Base-by-base conservation (phyloP, 345 rosid species). In the Moricandia moricandioides region DNA sequence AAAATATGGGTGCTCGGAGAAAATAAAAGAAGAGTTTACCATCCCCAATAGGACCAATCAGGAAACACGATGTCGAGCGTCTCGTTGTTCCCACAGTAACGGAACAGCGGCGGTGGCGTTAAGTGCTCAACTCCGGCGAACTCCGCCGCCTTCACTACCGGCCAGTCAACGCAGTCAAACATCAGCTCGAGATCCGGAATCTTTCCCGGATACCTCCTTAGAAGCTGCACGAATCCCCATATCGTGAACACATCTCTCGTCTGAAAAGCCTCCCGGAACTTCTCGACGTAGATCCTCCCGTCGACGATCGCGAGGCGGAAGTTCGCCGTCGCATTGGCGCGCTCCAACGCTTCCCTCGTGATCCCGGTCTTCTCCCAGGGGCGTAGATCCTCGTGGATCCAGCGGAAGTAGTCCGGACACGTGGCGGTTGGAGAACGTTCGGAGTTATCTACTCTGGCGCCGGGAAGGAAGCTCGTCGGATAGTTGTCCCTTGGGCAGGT, bases 21-120 rank as follows among this genome's bases (percentile, higher is more conserved):
- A 14, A 11, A 1, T 26, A 14, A 33, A 69, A 43, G 66, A 45
- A 30, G 47, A 1, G 16, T 8, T 73, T 73, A 93, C 98, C 98
- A 91, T 75, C 98, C 98, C 98, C 98, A 93, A 62, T 85, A 91
- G 33, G 98, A 84, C 98, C 98, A 93, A 71, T 93, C 97, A 0
- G 97, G 98, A 62, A 93, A 93, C 13, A 91, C 88, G 10, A 93
- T 74, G 33, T 84, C 91, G 6, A 88, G 78, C 6, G 89, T 74
- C 29, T 83, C 83, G 34, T 81, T 73, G 51, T 87, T 80, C n/a
- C 83, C 86, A 68, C 93, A 93, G 60, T 89, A 93, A 58, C 92
- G 86, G 60, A 93, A 93, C 83, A 91, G 45, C 0, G 92, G 86
- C 1, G 93, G 93, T 0, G 97, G 89, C n/a, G 47, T 7, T 7